phyloP scores from a whole-genome alignment of 345 rosid genomes.

The Abelmoschus esculentus region DNA sequence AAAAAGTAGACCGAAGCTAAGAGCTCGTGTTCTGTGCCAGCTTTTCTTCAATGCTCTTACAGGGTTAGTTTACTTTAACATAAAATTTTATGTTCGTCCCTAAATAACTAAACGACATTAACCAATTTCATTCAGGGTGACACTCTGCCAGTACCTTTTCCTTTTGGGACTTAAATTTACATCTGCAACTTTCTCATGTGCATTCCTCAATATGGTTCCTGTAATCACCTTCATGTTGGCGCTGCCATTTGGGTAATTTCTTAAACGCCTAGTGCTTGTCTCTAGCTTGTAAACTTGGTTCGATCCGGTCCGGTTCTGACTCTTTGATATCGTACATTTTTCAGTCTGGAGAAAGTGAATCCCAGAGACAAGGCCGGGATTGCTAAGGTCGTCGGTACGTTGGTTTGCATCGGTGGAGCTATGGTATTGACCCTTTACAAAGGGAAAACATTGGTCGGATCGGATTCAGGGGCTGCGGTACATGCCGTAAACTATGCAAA shows the following conservation, averaged over 20 bases:
- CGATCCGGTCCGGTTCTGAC: not conserved
- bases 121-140: conserved; percentile 25
- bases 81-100: no score
- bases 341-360: conserved; percentile 46
- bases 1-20: conserved; percentile 46
- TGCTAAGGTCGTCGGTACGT: conserved; percentile 40
- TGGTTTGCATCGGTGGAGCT: conserved; percentile 53
- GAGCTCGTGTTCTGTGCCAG: conserved; percentile 26
- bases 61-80: conserved; percentile 33
- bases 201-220: conserved; percentile 58
- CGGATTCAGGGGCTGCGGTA: conserved; percentile 10
- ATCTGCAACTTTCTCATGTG: conserved; percentile 50
- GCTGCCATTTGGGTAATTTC: conserved; percentile 38
- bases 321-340: conserved; percentile 1
- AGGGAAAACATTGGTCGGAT: conserved; percentile 36
- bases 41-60: conserved; percentile 27
- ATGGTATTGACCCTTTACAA: conserved; percentile 41
- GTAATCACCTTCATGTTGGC: conserved; percentile 43
- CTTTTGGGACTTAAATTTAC: conserved; percentile 52
- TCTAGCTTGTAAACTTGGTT: not conserved
- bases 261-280: not conserved
- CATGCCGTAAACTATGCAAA: not conserved
- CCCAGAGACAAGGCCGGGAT: conserved; percentile 35
- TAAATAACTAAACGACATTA: no score
- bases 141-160: conserved; percentile 37